Evolutionary conservation across 257 asterid genomes (phyloP).

Genomic region (Echium plantagineum): DNA sequence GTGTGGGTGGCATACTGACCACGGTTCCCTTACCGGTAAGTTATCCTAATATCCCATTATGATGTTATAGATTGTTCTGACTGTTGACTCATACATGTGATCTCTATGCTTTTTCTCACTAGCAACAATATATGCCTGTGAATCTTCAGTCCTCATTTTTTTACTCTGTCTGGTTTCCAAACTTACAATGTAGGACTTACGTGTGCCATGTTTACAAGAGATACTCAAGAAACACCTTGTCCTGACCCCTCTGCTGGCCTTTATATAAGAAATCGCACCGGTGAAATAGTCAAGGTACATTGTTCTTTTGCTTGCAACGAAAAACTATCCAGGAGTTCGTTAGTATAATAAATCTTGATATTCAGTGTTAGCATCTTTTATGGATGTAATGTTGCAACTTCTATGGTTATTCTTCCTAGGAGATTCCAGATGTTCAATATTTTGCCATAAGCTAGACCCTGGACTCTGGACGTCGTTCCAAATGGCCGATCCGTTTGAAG

Average conservation of each 20-base stretch:
- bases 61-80: neutral
- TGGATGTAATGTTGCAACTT: neutral
- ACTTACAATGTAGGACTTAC: conserved; percentile 64
- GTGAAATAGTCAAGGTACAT: conserved; percentile 72
- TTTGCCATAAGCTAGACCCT: neutral
- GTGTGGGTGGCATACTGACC: conserved; percentile 99
- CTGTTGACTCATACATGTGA: neutral
- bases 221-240: conserved; percentile 52
- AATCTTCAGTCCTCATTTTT: conserved; percentile 1
- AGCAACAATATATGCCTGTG: neutral
- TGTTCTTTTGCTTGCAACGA: conserved; percentile 26
- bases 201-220: conserved; percentile 55
- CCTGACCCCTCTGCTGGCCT: conserved; percentile 83
- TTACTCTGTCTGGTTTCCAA: conserved; percentile 19
- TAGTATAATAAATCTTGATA: neutral
- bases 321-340: conserved; percentile 9
- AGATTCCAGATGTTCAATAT: neutral
- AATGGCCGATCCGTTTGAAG: neutral
- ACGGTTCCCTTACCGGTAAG: conserved; percentile 83
- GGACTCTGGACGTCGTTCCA: neutral
- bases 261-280: conserved; percentile 70
- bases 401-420: neutral
- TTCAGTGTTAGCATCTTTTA: neutral
- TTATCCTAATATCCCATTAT: conserved; percentile 5
- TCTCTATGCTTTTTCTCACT: neutral